Evolutionary conservation across 495 filamentous ascomycete species (phyloP).

Genomic region (Articulospora tetracladia): DNA sequence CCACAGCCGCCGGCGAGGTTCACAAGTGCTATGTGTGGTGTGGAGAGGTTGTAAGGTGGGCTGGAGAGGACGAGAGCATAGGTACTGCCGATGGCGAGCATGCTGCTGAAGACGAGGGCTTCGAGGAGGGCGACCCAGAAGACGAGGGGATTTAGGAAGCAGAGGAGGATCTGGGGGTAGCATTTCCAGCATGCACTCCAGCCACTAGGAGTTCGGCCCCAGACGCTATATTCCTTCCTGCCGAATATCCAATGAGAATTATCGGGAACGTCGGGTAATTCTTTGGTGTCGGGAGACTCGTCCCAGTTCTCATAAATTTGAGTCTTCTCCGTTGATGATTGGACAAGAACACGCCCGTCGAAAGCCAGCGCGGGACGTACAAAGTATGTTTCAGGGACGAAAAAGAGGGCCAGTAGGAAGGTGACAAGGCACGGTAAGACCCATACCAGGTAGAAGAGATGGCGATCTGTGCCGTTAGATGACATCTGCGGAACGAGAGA

Average conservation of each 20-base stretch:
- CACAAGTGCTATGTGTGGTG: conserved; percentile 30
- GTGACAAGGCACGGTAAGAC: neutral
- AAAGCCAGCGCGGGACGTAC: conserved; percentile 18
- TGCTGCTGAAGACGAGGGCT: conserved; percentile 34
- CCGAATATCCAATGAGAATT: neutral
- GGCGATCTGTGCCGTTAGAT: neutral
- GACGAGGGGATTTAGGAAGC: conserved; percentile 32
- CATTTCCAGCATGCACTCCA: conserved; percentile 8
- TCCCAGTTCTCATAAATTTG: conserved; percentile 14
- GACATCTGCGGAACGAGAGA: neutral
- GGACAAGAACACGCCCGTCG: conserved; percentile 15
- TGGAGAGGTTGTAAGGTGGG: conserved; percentile 32
- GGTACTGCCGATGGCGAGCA: conserved; percentile 34
- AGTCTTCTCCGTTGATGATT: conserved; percentile 10
- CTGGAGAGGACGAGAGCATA: conserved; percentile 31
- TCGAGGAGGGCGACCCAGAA: conserved; percentile 37
- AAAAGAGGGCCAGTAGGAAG: conserved; percentile 7
- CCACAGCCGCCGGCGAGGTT: conserved; percentile 33
- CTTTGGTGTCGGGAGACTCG: conserved; percentile 4
- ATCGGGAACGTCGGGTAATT: conserved; percentile 7
- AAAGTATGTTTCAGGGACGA: conserved; percentile 18
- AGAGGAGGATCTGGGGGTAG: conserved; percentile 7
- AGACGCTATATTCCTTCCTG: conserved; percentile 2
- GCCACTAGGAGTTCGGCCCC: neutral
- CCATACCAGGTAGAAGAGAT: conserved; percentile 3